Percentiles rank a stretch among this genome's conserved stretches.
Evolutionary conservation across 495 filamentous ascomycete genomes (phyloP).

Genomic region (Astrothelium macrocarpum): DNA sequence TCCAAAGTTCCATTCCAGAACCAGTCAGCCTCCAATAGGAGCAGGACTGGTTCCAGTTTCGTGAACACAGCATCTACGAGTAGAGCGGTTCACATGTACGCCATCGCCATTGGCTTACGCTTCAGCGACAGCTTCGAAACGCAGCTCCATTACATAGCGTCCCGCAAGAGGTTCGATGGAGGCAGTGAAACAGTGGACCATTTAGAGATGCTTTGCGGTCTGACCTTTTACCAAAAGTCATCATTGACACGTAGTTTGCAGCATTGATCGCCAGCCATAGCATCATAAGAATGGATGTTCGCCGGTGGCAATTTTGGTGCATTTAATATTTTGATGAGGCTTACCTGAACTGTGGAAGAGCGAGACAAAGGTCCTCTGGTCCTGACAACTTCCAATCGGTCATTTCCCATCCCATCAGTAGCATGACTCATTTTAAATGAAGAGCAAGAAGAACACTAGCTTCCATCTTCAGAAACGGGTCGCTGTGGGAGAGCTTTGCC

Average conservation of each 20-base stretch:
- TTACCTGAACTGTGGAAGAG: not conserved
- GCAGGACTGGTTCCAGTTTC: not conserved
- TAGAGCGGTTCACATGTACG: constrained; percentile 22
- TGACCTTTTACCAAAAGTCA: constrained; percentile 58
- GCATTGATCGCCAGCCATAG: not conserved
- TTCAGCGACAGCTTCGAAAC: constrained; percentile 24
- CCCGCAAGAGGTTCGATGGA: constrained; percentile 24
- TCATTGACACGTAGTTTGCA: constrained; percentile 36
- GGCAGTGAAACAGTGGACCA: constrained; percentile 19
- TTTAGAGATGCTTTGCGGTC: constrained; percentile 37
- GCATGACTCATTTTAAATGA: not conserved
- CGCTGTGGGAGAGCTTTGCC: too few species aligned
- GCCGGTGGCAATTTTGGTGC: too few species aligned
- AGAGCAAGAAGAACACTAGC: not conserved
- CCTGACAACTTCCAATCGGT: too few species aligned
- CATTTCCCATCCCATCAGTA: not conserved
- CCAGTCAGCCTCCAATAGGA: not conserved
- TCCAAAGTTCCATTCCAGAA: constrained; percentile 27
- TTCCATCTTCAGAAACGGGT: too few species aligned
- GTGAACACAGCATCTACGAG: not conserved
- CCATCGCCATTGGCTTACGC: constrained; percentile 41
- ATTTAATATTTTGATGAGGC: not conserved
- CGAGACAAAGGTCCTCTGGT: too few species aligned
- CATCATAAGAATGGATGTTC: not conserved
- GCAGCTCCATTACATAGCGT: constrained; percentile 32